Percentiles rank a stretch among this genome's conserved stretches.
These are phyloP conservation scores for Salix udensis DNA, from an alignment of 345 rosid species.

Conservation along the genomic window DNA sequence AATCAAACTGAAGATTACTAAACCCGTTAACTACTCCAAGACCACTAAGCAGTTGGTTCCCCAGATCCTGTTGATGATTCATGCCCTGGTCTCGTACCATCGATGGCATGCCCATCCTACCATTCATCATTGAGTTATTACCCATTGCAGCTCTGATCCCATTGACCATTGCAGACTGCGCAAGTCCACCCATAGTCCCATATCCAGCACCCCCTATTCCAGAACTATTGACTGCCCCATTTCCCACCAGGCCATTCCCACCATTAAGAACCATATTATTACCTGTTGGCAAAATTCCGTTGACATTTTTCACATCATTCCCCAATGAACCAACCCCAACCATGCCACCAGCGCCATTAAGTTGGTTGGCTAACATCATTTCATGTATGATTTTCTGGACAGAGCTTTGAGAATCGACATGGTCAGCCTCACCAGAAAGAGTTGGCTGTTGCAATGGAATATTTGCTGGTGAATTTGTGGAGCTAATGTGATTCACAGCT, in stretches of 20 bases:
- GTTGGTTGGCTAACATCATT: conserved; percentile 64
- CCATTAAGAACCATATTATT: conserved; percentile 42
- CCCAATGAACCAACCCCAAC: conserved; percentile 53
- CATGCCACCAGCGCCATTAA: conserved; percentile 48
- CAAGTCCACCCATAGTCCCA: conserved; percentile 52
- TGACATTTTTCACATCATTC: conserved; percentile 51
- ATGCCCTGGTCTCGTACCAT: conserved; percentile 59
- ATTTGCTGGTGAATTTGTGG: conserved; percentile 57
- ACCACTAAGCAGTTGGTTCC: conserved; percentile 66
- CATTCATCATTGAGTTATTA: conserved; percentile 63
- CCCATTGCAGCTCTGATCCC: conserved; percentile 65
- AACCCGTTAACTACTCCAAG: conserved; percentile 72
- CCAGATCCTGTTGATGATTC: conserved; percentile 73
- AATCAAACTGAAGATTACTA: conserved; percentile 74
- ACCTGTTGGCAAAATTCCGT: conserved; percentile 45
- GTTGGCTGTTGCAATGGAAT: conserved; percentile 55
- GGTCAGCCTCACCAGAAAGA: conserved; percentile 54
- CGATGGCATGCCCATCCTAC: conserved; percentile 51
- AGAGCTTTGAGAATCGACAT: conserved; percentile 63
- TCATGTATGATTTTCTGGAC: conserved; percentile 86
- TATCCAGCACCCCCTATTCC: conserved; percentile 44
- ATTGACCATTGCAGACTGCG: conserved; percentile 52
- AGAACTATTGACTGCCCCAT: conserved; percentile 40
- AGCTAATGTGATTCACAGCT: conserved; percentile 51
- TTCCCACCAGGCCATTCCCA: conserved; percentile 49